Evolutionary conservation across 306 rosid species (phyloP).

Genomic region (Cucurbita moschata): DNA sequence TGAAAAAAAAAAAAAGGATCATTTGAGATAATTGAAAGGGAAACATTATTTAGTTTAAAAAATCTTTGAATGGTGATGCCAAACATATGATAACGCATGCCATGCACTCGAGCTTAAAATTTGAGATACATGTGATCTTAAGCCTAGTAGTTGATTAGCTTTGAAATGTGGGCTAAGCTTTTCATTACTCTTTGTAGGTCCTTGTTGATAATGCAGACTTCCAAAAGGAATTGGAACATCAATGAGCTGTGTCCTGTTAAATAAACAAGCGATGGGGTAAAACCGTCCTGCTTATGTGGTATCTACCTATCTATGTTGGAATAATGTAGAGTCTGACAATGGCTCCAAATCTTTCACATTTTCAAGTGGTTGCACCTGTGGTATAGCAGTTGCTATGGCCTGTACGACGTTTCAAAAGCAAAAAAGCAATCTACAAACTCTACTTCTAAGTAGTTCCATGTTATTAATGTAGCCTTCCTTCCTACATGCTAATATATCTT

Average conservation of each 20-base stretch:
- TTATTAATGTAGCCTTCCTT: not conserved
- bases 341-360: not conserved
- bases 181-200: slow-evolving; percentile 34
- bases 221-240: slow-evolving; percentile 72
- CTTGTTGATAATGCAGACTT: slow-evolving; percentile 83
- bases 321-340: not conserved
- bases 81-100: not conserved
- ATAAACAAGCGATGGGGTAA: not conserved
- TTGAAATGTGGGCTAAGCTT: not conserved
- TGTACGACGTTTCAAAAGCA: not conserved
- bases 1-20: not conserved
- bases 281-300: not conserved
- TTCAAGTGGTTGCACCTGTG: not conserved
- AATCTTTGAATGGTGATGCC: not conserved
- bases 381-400: not conserved
- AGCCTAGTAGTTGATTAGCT: not conserved
- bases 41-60: not conserved
- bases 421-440: not conserved
- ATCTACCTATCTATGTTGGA: not conserved
- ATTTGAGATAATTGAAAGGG: not conserved
- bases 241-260: slow-evolving; percentile 11
- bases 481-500: not conserved
- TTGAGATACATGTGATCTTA: not conserved
- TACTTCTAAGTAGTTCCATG: not conserved
- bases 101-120: not conserved